Evolutionary conservation across 1,284 basidiomycete genomes (phyloP), one percentile per base, ranked within the genome.

Genomic region (Cryptococcus wingfieldii): DNA sequence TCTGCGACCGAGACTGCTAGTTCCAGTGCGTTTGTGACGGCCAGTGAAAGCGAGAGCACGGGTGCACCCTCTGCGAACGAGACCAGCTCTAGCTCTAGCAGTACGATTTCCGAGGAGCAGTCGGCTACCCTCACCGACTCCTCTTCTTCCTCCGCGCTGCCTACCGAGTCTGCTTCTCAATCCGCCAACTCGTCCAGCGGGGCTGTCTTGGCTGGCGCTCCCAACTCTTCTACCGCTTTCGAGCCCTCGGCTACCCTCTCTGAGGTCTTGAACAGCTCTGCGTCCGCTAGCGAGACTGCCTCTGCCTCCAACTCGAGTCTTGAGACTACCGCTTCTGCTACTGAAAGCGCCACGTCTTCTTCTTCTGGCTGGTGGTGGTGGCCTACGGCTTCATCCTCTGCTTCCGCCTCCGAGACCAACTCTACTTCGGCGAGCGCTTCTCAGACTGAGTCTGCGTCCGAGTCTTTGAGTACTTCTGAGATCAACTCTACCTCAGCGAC

Each of bases 211-310:
- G 34, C 58, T 16, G 3, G 9, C 31, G 67, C 65, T 47, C 66
- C 66, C 27, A 61, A 42, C 64, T 73, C 76, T 43, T 38, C 41
- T 16, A 47, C 59, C 44, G 49, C 54, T 14, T 55, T 42, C 12
- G 41, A 42, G 41, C n/a, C 41, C n/a, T 42, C 41, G 23, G 41
- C 41, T 23, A 42, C 64, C 13, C 44, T 39, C 2, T 44, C 38
- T 31, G 55, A 53, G 31, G 53, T 6, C 31, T 34, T 34, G 31
- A 18, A 53, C 18, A 38, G 28, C 45, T 27, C 46, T 7, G 52
- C 59, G 4, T 38, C 51, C 16, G 38, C 44, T 13, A 65, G 53
- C 3, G 64, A 71, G 48, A 74, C 72, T 41, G 67, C 65, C 47
- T 67, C 66, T 28, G 62, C 45, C 64, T 73, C 76, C 42, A 34